Conservation (phyloP, 768 basidiomycete species). For the Pleurotus tuber-regium region DNA sequence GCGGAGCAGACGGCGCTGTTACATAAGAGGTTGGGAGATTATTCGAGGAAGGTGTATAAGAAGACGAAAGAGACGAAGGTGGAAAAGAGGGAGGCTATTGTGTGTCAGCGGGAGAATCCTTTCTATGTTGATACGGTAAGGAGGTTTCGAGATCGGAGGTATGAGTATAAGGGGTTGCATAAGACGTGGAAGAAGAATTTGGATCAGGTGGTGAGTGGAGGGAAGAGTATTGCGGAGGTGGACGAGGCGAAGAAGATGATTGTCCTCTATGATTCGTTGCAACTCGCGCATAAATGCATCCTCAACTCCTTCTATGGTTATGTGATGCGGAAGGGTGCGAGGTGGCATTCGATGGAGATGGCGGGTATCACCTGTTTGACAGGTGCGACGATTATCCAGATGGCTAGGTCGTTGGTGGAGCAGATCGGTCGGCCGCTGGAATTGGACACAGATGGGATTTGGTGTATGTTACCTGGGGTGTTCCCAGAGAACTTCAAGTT, state of each 20-base stretch:
- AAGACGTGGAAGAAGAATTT: constrained; percentile 99
- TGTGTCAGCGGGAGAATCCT: constrained; percentile 96
- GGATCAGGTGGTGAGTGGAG: constrained; percentile 67
- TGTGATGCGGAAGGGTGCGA: constrained; percentile 98
- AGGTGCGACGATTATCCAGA: constrained; percentile 96
- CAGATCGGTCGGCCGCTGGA: constrained; percentile 97
- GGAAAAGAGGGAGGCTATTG: constrained; percentile 89
- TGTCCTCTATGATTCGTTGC: constrained; percentile 96
- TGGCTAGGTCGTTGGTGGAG: constrained; percentile 96
- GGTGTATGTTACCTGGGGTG: constrained; percentile 99
- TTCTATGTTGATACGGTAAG: constrained; percentile 99
- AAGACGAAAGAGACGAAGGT: constrained; percentile 98
- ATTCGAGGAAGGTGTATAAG: constrained; percentile 97
- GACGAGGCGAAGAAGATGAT: constrained; percentile 99
- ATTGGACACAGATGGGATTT: constrained; percentile 98
- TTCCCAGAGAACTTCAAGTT: constrained; percentile 99
- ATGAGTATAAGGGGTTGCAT: constrained; percentile 97
- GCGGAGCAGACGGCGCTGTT: constrained; percentile 89
- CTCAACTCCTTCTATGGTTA: constrained; percentile 99
- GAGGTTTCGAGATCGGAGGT: constrained; percentile 93
- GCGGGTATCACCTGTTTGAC: constrained; percentile 98
- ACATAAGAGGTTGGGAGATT: constrained; percentile 97
- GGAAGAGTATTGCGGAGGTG: constrained; percentile 76
- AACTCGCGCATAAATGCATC: constrained; percentile 99
- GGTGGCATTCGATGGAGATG: constrained; percentile 99